phyloP scores from a whole-genome alignment of 2,329 filamentous ascomycete genomes.

The Sporothrix globosa region DNA sequence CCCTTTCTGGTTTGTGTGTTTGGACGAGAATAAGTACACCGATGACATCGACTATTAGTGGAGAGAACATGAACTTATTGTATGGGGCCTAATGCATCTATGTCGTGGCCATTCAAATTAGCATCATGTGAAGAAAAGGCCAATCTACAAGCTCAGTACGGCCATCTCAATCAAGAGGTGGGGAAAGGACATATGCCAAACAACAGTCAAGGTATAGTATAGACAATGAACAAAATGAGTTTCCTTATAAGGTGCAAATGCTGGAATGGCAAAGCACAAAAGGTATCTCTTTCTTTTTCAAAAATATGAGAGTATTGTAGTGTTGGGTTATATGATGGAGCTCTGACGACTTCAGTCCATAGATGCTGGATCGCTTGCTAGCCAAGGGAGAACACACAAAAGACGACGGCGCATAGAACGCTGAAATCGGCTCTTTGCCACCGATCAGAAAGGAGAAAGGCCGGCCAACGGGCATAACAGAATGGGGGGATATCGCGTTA shows the following conservation, averaged over 20 bases:
- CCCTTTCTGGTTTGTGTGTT: background rate
- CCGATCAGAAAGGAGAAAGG: too few relatives aligned
- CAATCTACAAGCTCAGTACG: too few relatives aligned
- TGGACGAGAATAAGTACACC: background rate
- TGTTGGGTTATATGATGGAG: conserved; percentile 1
- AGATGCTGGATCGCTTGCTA: conserved; percentile 6
- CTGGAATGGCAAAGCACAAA: background rate
- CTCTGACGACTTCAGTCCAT: background rate
- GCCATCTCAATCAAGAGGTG: too few relatives aligned
- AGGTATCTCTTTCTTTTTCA: conserved; percentile 18
- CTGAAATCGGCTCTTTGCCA: too few relatives aligned
- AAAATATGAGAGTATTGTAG: background rate
- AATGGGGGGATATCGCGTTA: too few relatives aligned
- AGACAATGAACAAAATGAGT: background rate
- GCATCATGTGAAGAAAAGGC: background rate
- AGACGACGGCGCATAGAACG: conserved; percentile 9
- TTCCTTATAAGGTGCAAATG: conserved; percentile 5
- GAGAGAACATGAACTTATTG: too few relatives aligned
- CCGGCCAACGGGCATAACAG: too few relatives aligned
- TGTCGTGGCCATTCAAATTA: background rate
- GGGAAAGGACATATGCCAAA: background rate
- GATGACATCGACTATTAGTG: conserved; percentile 13
- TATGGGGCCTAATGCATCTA: background rate
- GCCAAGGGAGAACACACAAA: conserved; percentile 1
- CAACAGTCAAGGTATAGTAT: background rate